Base-by-base conservation (phyloP, 2,329 filamentous ascomycete species). In the Beauveria sp. region DNA sequence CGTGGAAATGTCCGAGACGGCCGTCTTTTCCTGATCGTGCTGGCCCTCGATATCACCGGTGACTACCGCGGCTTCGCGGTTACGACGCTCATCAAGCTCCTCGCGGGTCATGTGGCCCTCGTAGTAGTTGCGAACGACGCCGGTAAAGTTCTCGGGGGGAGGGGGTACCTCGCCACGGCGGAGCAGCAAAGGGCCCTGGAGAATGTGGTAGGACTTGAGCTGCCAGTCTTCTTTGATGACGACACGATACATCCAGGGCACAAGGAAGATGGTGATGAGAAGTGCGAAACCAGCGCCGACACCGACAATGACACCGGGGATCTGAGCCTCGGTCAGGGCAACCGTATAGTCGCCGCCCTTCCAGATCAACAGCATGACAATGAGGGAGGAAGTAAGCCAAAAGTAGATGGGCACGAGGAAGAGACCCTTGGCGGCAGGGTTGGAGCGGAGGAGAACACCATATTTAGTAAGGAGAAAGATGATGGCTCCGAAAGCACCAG, bases 321-420 rank as follows among this genome's bases (percentile, higher is more conserved):
- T 76, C 66, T 80, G 73, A 5, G 70, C 71, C 26, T 79, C 76
- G 46, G 72, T 79, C 41, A 86, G 74, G 10, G 76, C 75, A 63
- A 85, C 70, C 53, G 71, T 67, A 67, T 77, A 78, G 63, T 68
- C 70, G 44, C 75, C 78, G 41, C 78, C 79, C 71, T 80, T 80
- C 78, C 77, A 81, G 64, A 88, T 78, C 61, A 89, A 82, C 63
- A 88, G 81, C 69, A 89, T 82, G 66, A 77, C 76, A 16, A 85
- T 74, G 12, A 85, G 77, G 20, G 76, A 76, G 16, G 78, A 77
- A 0, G 83, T 83, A 48, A 84, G 66, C 67, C 75, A 80, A 67
- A 85, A 84, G 72, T 84, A 86, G 61, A 84, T 63, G 18, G 83
- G 84, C 0, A 84, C 77, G 7, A 77, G 70, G 55, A 78, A 66